These are phyloP conservation scores for Arthrobotrys entomopaga DNA, from an alignment of 2,329 filamentous ascomycete genomes.

Conservation along the genomic window DNA sequence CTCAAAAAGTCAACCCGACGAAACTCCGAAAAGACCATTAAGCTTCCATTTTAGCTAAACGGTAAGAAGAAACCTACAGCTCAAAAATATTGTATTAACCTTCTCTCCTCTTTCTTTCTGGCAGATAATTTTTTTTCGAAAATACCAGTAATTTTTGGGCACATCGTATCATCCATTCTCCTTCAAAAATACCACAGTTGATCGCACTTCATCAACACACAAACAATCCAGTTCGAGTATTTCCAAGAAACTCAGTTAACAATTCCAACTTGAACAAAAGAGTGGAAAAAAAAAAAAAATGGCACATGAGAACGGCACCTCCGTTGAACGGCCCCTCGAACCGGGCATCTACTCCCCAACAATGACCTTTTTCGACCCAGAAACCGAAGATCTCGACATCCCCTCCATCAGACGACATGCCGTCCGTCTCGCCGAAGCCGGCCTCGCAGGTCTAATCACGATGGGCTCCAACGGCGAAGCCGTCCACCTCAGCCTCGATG, in stretches of 20 bases:
- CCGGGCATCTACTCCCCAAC: conserved; percentile 77
- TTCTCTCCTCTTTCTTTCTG: conserved; percentile 4
- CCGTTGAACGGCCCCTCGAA: conserved; percentile 56
- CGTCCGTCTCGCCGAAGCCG: conserved; percentile 75
- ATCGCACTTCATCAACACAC: conserved; percentile 29
- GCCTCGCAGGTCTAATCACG: conserved; percentile 77
- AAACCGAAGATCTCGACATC: conserved; percentile 73
- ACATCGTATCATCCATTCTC: not conserved
- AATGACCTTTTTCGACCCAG: conserved; percentile 75
- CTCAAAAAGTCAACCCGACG: conserved; percentile 44
- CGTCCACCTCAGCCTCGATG: conserved; percentile 77
- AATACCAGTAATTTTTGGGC: conserved; percentile 2
- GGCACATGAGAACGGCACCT: conserved; percentile 42
- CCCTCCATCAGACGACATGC: conserved; percentile 71
- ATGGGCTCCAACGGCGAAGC: conserved; percentile 87
- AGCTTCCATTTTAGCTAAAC: conserved; percentile 27
- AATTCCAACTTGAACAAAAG: not conserved
- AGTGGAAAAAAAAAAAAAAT: no score
- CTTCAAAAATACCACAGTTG: conserved; percentile 34
- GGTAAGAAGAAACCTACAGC: conserved; percentile 32
- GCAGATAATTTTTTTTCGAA: not conserved
- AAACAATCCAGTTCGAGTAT: not conserved
- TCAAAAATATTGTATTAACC: conserved; percentile 13
- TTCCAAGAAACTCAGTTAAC: conserved; percentile 7
- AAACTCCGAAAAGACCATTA: conserved; percentile 43